phyloP scores from a whole-genome alignment of 1,139 yeast species.

The Lodderomyces jiufengensis region DNA sequence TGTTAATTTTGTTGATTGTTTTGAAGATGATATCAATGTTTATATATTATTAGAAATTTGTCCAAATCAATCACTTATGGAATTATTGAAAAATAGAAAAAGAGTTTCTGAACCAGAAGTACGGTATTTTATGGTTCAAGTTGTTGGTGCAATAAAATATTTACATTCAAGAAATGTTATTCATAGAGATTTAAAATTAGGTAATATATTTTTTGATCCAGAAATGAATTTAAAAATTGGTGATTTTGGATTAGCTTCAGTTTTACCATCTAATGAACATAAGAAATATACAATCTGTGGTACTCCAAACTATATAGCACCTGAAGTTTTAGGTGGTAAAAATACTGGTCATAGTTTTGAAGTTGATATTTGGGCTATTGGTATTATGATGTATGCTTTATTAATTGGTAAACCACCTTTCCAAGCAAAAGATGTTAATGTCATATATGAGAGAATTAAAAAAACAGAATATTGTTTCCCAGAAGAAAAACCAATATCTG shows the following conservation, averaged over 20 bases:
- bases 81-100: slow-evolving; percentile 79
- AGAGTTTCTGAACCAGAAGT: slow-evolving; percentile 87
- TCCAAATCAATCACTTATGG: slow-evolving; percentile 91
- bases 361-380: slow-evolving; percentile 96
- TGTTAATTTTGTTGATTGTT: slow-evolving; percentile 89
- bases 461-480: slow-evolving; percentile 82
- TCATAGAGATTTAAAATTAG: slow-evolving; percentile 91
- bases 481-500: slow-evolving; percentile 61
- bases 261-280: slow-evolving; percentile 61
- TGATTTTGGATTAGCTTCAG: slow-evolving; percentile 94
- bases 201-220: slow-evolving; percentile 90
- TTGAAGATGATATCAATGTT: slow-evolving; percentile 91
- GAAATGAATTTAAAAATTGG: slow-evolving; percentile 92
- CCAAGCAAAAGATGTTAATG: slow-evolving; percentile 92
- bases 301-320: slow-evolving; percentile 97
- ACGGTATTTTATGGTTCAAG: slow-evolving; percentile 84
- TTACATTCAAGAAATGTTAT: slow-evolving; percentile 92
- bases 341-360: slow-evolving; percentile 87
- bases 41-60: slow-evolving; percentile 92
- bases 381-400: slow-evolving; percentile 91
- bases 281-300: slow-evolving; percentile 94
- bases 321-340: slow-evolving; percentile 90
- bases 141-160: slow-evolving; percentile 89
- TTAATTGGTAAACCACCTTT: slow-evolving; percentile 94
- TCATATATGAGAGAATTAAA: slow-evolving; percentile 89